These are phyloP conservation scores for Plectosphaerella sp. DNA, from an alignment of 2,329 filamentous ascomycete genomes.

Conservation along the genomic window DNA sequence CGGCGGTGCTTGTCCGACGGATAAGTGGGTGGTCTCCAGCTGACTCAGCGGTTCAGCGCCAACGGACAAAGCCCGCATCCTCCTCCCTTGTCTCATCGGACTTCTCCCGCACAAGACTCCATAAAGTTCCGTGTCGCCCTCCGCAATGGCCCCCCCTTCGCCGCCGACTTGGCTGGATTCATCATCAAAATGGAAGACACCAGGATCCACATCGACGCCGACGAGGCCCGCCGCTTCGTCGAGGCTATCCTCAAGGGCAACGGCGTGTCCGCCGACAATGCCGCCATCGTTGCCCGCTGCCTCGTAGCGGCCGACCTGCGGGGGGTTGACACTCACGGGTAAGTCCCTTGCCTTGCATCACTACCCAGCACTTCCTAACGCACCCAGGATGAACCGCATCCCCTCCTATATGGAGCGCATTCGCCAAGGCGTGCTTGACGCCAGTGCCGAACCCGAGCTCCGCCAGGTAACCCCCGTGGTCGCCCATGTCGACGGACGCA, in stretches of 20 bases:
- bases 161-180: not conserved
- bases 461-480: constrained; percentile 65
- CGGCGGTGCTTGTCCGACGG: too few relatives aligned
- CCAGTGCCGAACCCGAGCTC: constrained; percentile 53
- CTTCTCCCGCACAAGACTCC: too few relatives aligned
- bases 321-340: constrained; percentile 71
- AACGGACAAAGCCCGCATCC: too few relatives aligned
- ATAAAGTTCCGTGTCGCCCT: too few relatives aligned
- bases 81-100: too few relatives aligned
- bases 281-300: constrained; percentile 59
- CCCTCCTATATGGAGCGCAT: constrained; percentile 74
- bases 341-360: not conserved
- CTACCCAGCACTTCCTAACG: not conserved
- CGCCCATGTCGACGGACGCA: constrained; percentile 61
- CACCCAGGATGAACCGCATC: constrained; percentile 60
- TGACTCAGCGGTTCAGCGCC: too few relatives aligned
- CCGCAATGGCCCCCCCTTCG: not conserved
- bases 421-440: constrained; percentile 63
- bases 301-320: constrained; percentile 72
- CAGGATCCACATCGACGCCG: constrained; percentile 28
- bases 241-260: constrained; percentile 54
- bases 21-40: too few relatives aligned
- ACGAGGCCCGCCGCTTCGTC: constrained; percentile 42
- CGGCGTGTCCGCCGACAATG: constrained; percentile 54
- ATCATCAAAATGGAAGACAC: not conserved